A percentile compares a stretch with the other conserved stretches of the same genome.
phyloP scores from a whole-genome alignment of 2,329 filamentous ascomycete species.

The Ophiostoma australiae region DNA sequence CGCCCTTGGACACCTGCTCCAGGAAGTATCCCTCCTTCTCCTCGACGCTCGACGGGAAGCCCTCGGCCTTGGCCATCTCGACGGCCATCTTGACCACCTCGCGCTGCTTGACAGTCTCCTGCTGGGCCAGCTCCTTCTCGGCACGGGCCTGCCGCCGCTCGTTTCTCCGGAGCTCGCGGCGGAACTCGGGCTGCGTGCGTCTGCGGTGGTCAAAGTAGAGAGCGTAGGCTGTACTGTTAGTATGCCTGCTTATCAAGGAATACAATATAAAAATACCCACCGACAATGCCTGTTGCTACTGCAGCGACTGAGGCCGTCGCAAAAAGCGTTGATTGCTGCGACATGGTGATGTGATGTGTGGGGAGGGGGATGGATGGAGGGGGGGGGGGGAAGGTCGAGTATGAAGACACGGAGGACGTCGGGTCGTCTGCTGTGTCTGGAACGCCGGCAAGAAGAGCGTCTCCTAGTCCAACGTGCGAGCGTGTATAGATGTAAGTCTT shows the following conservation, averaged over 20 bases:
- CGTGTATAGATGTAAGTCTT: neutral
- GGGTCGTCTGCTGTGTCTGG: constrained; percentile 7
- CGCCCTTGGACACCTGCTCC: constrained; percentile 85
- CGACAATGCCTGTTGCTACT: constrained; percentile 54
- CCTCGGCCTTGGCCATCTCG: constrained; percentile 79
- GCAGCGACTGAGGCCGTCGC: constrained; percentile 59
- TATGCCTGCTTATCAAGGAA: neutral
- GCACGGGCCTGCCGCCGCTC: constrained; percentile 66
- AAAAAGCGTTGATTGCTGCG: constrained; percentile 54
- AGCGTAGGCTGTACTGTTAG: constrained; percentile 50
- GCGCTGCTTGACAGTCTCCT: constrained; percentile 61
- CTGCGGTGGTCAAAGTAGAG: constrained; percentile 65
- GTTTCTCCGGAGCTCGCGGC: constrained; percentile 65
- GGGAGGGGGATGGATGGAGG: neutral
- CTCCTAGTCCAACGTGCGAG: neutral
- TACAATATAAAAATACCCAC: constrained; percentile 39
- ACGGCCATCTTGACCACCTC: constrained; percentile 70
- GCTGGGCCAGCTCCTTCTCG: constrained; percentile 67
- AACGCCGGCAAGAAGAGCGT: neutral
- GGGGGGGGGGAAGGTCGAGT: neutral
- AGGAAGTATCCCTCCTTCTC: constrained; percentile 97
- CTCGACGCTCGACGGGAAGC: constrained; percentile 84
- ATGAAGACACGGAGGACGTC: constrained; percentile 4
- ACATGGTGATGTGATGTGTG: constrained; percentile 40
- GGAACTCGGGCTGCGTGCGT: constrained; percentile 60